A percentile compares a stretch with the other conserved stretches of the same genome.
Evolutionary conservation across 1,139 yeast species (phyloP).

Genomic region (Groenewaldozyma auringiensis): DNA sequence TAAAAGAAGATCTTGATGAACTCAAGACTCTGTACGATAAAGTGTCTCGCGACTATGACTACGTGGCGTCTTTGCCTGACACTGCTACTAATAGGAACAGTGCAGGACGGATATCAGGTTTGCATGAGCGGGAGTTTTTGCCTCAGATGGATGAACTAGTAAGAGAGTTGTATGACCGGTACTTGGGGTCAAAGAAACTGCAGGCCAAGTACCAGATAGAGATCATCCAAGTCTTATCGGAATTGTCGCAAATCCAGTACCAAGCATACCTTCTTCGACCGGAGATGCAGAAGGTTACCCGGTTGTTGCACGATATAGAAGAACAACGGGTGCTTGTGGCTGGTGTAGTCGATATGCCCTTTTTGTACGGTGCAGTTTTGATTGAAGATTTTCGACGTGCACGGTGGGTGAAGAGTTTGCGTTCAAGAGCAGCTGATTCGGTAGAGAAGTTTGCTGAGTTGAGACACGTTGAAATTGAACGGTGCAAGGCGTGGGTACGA

Average conservation of each 20-base stretch:
- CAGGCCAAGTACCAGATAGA: constrained; percentile 16
- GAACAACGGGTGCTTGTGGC: constrained; percentile 38
- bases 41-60: constrained; percentile 24
- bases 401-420: constrained; percentile 57
- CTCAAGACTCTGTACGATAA: constrained; percentile 23
- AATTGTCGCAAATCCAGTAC: constrained; percentile 28
- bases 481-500: constrained; percentile 56
- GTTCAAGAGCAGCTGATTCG: constrained; percentile 43
- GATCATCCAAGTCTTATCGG: constrained; percentile 18
- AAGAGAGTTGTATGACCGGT: constrained; percentile 20
- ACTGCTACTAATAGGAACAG: constrained; percentile 3
- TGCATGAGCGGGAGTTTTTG: constrained; percentile 17
- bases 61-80: constrained; percentile 22
- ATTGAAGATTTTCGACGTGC: constrained; percentile 63
- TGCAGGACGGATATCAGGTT: constrained; percentile 4
- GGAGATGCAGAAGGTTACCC: constrained; percentile 26
- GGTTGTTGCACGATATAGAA: constrained; percentile 36
- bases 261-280: constrained; percentile 26
- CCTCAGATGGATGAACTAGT: constrained; percentile 19
- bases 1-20: constrained; percentile 14
- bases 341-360: constrained; percentile 64
- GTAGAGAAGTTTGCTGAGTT: constrained; percentile 54
- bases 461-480: constrained; percentile 49
- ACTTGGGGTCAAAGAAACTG: constrained; percentile 13
- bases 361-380: constrained; percentile 68